These are phyloP conservation scores for Tetracladium maxilliforme DNA, from an alignment of 2,329 filamentous ascomycete genomes.

Conservation along the genomic window DNA sequence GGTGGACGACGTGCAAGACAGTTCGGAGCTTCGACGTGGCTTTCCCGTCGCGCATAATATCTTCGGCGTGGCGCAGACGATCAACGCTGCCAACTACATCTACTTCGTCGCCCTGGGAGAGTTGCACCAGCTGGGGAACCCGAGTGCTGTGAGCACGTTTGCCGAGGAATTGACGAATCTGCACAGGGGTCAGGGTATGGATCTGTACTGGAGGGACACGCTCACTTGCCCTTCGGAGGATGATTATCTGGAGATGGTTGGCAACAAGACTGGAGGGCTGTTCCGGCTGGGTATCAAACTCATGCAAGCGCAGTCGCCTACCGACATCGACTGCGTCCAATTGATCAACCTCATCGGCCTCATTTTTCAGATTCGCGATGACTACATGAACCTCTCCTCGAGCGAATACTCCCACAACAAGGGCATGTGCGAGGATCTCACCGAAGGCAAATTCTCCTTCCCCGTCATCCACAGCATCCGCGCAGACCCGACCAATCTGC, in stretches of 20 bases:
- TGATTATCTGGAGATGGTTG: conserved; percentile 89
- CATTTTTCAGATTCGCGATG: conserved; percentile 82
- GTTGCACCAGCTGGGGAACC: conserved; percentile 55
- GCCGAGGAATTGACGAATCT: conserved; percentile 74
- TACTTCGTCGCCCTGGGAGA: conserved; percentile 72
- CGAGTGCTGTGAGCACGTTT: conserved; percentile 53
- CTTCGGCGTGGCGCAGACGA: conserved; percentile 76
- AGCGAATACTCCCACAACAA: conserved; percentile 76
- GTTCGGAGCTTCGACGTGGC: conserved; percentile 59
- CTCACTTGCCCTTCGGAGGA: conserved; percentile 73
- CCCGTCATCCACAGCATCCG: conserved; percentile 90
- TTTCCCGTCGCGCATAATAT: conserved; percentile 73
- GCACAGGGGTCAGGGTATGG: conserved; percentile 80
- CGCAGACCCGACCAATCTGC: conserved; percentile 54
- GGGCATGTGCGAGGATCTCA: conserved; percentile 87
- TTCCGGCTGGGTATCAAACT: conserved; percentile 76
- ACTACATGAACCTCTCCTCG: conserved; percentile 77
- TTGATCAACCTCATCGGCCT: conserved; percentile 77
- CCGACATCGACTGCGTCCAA: conserved; percentile 54
- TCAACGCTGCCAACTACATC: conserved; percentile 82
- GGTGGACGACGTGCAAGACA: conserved; percentile 81
- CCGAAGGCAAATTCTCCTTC: conserved; percentile 94
- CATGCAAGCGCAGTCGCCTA: conserved; percentile 60
- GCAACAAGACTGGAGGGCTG: conserved; percentile 78
- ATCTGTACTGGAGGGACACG: conserved; percentile 79